Base-by-base conservation (phyloP, 164 flowering plant species). In the Piper longum region DNA sequence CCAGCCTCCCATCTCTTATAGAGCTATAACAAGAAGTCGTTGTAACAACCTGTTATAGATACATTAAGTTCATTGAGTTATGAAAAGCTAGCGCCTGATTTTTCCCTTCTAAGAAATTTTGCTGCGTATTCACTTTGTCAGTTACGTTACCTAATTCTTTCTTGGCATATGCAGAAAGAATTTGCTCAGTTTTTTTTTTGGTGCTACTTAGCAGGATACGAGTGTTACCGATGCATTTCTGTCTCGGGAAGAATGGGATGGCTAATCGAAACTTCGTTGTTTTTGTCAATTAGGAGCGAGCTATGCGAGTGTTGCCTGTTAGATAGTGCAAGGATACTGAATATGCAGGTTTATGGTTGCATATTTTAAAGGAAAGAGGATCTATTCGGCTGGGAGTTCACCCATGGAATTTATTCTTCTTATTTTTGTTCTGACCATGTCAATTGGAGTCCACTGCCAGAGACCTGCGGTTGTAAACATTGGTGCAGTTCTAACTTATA, bases 401-500 rank as follows among this genome's bases (percentile, higher is more conserved):
- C 39, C 36, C 5, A 74, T 74, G 74, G 74, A 67, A n/a, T 43
- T 51, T 68, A 52, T 43, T 45, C 41, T 62, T 61, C 8, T 70
- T 54, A 51, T 74, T 55, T 75, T 74, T 65, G 52, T 70, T 16
- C 80, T 64, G 76, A 71, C 70, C 13, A 54, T 79, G 11, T 4
- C 17, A 61, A 75, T 75, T 42, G 56, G 26, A 64, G 79, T 78
- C 14, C 12, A 58, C 42, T 73, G 78, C 66, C 74, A 72, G 63
- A 71, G 72, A 48, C 85, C 84, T 43, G 41, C 59, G 17, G 71
- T 60, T 57, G 85, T 91, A 71, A 87, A 80, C 55, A 60, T 91
- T 69, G 98, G 89, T 19, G 92, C 91, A 12, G 60, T 87, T 62
- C 85, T 87, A 19, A 79, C 89, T 11, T 79, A 65, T 41, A 61